Percentiles rank a stretch among this genome's conserved stretches.
Evolutionary conservation across 2,329 filamentous ascomycete genomes (phyloP).

Genomic region (Aureobasidium sp.): DNA sequence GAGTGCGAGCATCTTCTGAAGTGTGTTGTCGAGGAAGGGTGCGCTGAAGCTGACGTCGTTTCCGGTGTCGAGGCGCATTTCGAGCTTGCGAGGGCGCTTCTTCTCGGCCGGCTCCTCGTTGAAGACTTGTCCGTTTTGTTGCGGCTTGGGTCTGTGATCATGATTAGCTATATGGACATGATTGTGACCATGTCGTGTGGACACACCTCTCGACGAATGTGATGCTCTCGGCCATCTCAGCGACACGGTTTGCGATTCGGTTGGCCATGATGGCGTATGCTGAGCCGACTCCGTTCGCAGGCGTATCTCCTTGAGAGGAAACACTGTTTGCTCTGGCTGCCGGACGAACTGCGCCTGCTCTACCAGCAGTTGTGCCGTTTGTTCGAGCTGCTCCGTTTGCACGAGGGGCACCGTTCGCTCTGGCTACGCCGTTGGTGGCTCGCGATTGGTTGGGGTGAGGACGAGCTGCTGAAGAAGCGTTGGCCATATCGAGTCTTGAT

Average conservation of each 20-base stretch:
- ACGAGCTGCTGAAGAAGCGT: slow-evolving; percentile 9
- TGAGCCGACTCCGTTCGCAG: slow-evolving; percentile 29
- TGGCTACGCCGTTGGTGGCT: slow-evolving; percentile 9
- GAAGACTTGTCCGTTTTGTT: slow-evolving; percentile 18
- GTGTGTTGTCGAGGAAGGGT: slow-evolving; percentile 47
- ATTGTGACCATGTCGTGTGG: background rate
- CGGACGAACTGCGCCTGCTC: slow-evolving; percentile 16
- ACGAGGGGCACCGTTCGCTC: slow-evolving; percentile 12
- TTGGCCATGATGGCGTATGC: slow-evolving; percentile 47
- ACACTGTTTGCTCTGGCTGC: slow-evolving; percentile 24
- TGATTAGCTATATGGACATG: background rate
- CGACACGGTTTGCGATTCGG: slow-evolving; percentile 44
- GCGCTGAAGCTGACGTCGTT: slow-evolving; percentile 43
- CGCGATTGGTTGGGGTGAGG: slow-evolving; percentile 13
- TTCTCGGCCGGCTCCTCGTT: slow-evolving; percentile 27
- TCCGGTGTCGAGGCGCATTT: slow-evolving; percentile 39
- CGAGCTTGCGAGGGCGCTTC: slow-evolving; percentile 43
- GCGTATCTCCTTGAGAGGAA: slow-evolving; percentile 27
- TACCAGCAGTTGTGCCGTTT: slow-evolving; percentile 8
- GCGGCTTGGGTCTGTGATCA: slow-evolving; percentile 22
- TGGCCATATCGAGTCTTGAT: slow-evolving; percentile 7
- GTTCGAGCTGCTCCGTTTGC: slow-evolving; percentile 14
- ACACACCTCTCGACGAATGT: slow-evolving; percentile 41
- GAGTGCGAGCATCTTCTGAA: slow-evolving; percentile 43
- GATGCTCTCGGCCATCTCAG: slow-evolving; percentile 48